Conservation (phyloP, 1,284 basidiomycete species). For the Stygiomarasmius scandens region DNA sequence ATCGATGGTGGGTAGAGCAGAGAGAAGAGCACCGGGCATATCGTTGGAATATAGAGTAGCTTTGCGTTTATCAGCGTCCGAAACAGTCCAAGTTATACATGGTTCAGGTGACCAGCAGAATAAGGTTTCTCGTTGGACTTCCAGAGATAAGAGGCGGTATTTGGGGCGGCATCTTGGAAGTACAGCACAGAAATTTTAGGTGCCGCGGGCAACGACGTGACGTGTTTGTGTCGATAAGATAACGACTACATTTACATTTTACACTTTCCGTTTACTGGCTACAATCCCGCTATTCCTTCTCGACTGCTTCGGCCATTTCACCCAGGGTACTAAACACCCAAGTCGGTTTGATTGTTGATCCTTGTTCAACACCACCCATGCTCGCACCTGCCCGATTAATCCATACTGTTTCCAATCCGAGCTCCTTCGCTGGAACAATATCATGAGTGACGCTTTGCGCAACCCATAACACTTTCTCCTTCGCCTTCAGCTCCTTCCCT, state of each 20-base stretch:
- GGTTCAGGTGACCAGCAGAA: too few relatives aligned
- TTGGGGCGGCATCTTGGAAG: too few relatives aligned
- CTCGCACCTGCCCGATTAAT: slow-evolving; percentile 52
- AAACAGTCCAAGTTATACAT: too few relatives aligned
- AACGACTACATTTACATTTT: too few relatives aligned
- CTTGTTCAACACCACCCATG: slow-evolving; percentile 18
- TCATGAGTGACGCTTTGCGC: slow-evolving; percentile 63
- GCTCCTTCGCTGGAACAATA: slow-evolving; percentile 52
- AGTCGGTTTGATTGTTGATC: slow-evolving; percentile 36
- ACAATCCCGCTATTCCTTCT: slow-evolving; percentile 33
- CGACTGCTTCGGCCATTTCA: slow-evolving; percentile 57
- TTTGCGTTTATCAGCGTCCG: too few relatives aligned
- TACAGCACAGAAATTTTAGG: too few relatives aligned
- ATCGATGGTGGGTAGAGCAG: slow-evolving; percentile 46
- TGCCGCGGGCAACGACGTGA: too few relatives aligned
- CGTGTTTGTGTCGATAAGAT: too few relatives aligned
- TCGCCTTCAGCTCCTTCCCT: slow-evolving; percentile 44
- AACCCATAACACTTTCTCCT: slow-evolving; percentile 39
- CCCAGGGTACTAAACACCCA: slow-evolving; percentile 61
- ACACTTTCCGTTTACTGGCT: too few relatives aligned
- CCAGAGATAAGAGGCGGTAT: too few relatives aligned
- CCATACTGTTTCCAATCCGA: slow-evolving; percentile 60
- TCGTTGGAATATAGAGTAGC: too few relatives aligned
- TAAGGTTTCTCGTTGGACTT: too few relatives aligned
- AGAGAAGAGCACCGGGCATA: background rate